phyloP scores from a whole-genome alignment of 2,329 filamentous ascomycete genomes.

The Aspergillus sp. region DNA sequence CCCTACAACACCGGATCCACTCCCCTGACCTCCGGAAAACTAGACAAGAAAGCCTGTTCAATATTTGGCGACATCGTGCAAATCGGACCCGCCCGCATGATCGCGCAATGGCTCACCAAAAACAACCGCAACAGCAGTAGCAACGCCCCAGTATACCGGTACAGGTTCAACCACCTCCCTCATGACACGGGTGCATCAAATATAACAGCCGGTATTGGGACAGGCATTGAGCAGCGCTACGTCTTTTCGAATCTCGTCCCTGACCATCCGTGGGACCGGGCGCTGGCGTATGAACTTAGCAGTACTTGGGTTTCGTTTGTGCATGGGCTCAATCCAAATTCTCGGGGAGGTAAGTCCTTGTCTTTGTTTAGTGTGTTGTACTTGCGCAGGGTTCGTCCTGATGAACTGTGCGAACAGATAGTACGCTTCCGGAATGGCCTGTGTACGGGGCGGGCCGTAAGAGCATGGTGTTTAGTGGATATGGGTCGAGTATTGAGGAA shows the following conservation, averaged over 20 bases:
- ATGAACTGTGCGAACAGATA: background rate
- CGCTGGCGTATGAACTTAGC: background rate
- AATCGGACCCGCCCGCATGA: background rate
- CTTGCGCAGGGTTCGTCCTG: background rate
- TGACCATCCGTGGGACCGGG: background rate
- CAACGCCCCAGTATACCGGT: background rate
- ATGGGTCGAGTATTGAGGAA: background rate
- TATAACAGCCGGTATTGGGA: background rate
- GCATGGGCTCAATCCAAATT: background rate
- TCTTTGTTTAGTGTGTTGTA: background rate
- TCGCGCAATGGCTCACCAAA: background rate
- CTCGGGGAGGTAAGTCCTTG: background rate
- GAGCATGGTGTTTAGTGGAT: slow-evolving; percentile 4
- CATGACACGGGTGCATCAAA: background rate
- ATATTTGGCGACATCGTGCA: background rate
- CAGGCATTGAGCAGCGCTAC: slow-evolving; percentile 32
- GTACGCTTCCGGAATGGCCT: background rate
- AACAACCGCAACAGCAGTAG: background rate
- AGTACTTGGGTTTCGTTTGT: background rate
- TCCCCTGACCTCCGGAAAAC: background rate
- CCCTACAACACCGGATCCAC: background rate
- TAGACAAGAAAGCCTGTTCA: slow-evolving; percentile 1
- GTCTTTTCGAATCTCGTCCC: background rate
- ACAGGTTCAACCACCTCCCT: background rate
- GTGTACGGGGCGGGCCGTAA: background rate